A percentile compares a stretch with the other conserved stretches of the same genome.
Conservation (phyloP, 73 alveolate species). For the Paramecium sonneborni region DNA sequence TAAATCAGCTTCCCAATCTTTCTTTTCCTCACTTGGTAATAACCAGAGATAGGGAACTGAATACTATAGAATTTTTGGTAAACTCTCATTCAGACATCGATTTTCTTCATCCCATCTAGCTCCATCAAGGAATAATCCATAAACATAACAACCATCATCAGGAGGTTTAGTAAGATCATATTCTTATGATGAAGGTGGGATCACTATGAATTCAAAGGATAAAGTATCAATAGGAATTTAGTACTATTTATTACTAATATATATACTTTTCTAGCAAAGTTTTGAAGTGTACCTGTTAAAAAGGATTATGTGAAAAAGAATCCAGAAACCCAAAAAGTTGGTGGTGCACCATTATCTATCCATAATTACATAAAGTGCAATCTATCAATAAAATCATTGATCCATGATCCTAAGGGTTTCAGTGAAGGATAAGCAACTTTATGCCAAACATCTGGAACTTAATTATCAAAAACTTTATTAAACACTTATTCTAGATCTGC, state of each 20-base stretch:
- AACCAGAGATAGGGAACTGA: constrained; percentile 94
- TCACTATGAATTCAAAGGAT: constrained; percentile 88
- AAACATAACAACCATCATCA: constrained; percentile 98
- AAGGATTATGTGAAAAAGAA: constrained; percentile 99
- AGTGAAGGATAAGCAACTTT: constrained; percentile 96
- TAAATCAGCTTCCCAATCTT: constrained; percentile 78
- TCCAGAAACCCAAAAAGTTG: constrained; percentile 99
- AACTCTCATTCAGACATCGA: constrained; percentile 90
- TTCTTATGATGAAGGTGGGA: constrained; percentile 88
- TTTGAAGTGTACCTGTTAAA: constrained; percentile 98
- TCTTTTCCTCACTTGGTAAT: constrained; percentile 85
- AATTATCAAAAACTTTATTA: constrained; percentile 92
- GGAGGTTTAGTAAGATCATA: constrained; percentile 89
- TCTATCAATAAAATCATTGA: constrained; percentile 97
- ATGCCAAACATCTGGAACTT: constrained; percentile 91
- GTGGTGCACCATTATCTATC: constrained; percentile 99
- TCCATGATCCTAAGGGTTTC: constrained; percentile 99
- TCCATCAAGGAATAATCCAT: constrained; percentile 99
- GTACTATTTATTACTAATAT: constrained; percentile 88
- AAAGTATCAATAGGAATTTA: constrained; percentile 94
- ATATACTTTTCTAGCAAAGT: constrained; percentile 91
- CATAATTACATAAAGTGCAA: constrained; percentile 98
- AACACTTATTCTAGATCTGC: constrained; percentile 90
- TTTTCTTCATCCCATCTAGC: constrained; percentile 98
- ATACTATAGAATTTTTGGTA: constrained; percentile 94